A percentile compares a stretch with the other conserved stretches of the same genome.
Evolutionary conservation across 768 basidiomycete species (phyloP).

Genomic region (Mycena vitilis): DNA sequence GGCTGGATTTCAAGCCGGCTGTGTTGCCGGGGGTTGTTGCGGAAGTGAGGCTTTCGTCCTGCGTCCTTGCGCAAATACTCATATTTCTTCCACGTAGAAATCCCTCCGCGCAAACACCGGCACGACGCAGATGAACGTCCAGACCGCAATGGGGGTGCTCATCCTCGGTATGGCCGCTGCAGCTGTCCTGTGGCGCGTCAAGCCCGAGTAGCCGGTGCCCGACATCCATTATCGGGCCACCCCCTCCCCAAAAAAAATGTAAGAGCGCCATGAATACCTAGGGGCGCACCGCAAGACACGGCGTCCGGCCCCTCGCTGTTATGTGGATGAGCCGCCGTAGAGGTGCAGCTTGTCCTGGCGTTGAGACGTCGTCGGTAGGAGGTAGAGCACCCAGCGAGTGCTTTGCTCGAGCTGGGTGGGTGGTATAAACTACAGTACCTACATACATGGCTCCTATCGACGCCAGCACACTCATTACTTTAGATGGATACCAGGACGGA

Average conservation of each 20-base stretch:
- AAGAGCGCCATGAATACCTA: no score
- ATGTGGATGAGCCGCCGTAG: background rate
- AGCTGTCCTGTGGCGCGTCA: slow-evolving; percentile 80
- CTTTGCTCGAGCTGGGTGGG: no score
- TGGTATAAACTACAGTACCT: no score
- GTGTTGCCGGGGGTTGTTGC: background rate
- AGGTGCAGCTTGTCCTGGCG: background rate
- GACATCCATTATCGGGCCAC: background rate
- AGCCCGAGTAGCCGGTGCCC: slow-evolving; percentile 36
- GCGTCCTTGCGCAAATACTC: background rate
- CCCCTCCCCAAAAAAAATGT: no score
- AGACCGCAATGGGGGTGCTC: slow-evolving; percentile 71
- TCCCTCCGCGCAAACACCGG: background rate
- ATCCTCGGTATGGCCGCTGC: slow-evolving; percentile 76
- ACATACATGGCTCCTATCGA: background rate
- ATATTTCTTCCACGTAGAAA: background rate
- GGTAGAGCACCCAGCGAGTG: background rate
- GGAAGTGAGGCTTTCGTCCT: background rate
- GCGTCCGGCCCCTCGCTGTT: background rate
- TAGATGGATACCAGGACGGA: slow-evolving; percentile 3
- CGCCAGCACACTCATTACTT: no score
- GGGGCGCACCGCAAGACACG: no score
- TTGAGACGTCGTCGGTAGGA: background rate
- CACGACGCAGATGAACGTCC: slow-evolving; percentile 48
- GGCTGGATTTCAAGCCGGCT: background rate